Percentiles rank a stretch among this genome's conserved stretches.
Conservation (phyloP, 2,329 filamentous ascomycete genomes). For the Claviceps arundinis region DNA sequence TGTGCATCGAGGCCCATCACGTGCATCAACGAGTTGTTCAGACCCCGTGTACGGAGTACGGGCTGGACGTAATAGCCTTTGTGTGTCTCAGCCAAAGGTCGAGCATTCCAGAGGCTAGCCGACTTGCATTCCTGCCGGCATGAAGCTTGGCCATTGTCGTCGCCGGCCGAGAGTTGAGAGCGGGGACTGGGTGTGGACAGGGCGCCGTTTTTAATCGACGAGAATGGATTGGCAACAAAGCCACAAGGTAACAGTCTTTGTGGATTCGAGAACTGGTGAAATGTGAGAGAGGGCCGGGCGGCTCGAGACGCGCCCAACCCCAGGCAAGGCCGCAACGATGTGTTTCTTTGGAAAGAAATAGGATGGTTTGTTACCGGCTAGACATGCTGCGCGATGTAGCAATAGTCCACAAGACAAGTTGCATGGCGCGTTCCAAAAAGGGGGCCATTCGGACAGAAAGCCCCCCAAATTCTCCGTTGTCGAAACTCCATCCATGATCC, state of each 20-base stretch:
- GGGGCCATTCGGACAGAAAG: not conserved
- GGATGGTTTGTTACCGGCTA: not conserved
- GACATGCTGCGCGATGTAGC: not conserved
- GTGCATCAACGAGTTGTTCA: constrained; percentile 10
- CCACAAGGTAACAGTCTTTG: constrained; percentile 5
- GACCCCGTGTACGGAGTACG: not conserved
- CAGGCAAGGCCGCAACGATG: not conserved
- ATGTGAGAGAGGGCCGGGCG: not conserved
- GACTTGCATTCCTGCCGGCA: constrained; percentile 16
- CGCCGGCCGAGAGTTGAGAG: constrained; percentile 18
- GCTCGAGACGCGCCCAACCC: not conserved
- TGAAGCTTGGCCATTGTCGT: constrained; percentile 19
- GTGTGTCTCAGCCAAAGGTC: constrained; percentile 22
- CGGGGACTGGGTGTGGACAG: constrained; percentile 2
- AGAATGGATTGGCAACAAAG: constrained; percentile 1
- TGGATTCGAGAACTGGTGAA: not conserved
- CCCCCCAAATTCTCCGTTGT: not conserved
- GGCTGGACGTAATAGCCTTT: constrained; percentile 18
- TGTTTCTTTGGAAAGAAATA: not conserved
- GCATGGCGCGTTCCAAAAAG: not conserved
- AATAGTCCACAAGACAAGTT: not conserved
- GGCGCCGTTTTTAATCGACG: constrained; percentile 1
- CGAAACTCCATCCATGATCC: not conserved
- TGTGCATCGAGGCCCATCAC: constrained; percentile 12
- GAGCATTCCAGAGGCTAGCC: constrained; percentile 20